Evolutionary conservation across 805 yeast genomes (phyloP).

Genomic region (Metschnikowia shivogae): DNA sequence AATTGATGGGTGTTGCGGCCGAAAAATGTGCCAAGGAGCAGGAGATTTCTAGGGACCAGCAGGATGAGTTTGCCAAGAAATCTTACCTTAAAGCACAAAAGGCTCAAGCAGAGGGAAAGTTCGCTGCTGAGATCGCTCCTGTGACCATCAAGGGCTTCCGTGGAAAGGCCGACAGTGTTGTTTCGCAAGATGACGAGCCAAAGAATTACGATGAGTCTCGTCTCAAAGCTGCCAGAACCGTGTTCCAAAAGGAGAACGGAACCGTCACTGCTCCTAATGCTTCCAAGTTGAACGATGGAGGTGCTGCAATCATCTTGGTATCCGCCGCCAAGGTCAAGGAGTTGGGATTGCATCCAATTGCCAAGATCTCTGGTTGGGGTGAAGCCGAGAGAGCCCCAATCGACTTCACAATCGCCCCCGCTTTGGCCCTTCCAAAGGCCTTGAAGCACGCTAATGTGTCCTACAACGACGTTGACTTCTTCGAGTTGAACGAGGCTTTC

Average conservation of each 20-base stretch:
- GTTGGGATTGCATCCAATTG: constrained; percentile 83
- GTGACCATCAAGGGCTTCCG: constrained; percentile 84
- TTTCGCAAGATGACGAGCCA: constrained; percentile 81
- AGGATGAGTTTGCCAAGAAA: constrained; percentile 80
- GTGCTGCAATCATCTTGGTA: constrained; percentile 87
- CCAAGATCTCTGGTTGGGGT: constrained; percentile 91
- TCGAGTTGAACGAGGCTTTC: constrained; percentile 97
- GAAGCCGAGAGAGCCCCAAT: constrained; percentile 96
- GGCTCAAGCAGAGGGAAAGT: constrained; percentile 81
- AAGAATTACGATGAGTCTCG: constrained; percentile 72
- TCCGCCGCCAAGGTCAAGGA: constrained; percentile 82
- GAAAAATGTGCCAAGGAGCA: constrained; percentile 93
- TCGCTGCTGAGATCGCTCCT: constrained; percentile 78
- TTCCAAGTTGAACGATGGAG: constrained; percentile 96
- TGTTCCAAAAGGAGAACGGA: constrained; percentile 89
- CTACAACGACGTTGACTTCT: constrained; percentile 72
- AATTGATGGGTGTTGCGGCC: constrained; percentile 95
- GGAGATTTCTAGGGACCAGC: constrained; percentile 72
- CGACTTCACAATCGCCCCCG: constrained; percentile 94
- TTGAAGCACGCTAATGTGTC: constrained; percentile 75
- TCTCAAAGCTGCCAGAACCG: constrained; percentile 83
- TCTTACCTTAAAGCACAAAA: constrained; percentile 83
- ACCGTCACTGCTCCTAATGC: constrained; percentile 98
- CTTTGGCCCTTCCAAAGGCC: constrained; percentile 94
- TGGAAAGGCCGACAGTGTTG: constrained; percentile 74